Conservation (phyloP, 1,284 basidiomycete genomes). For the Trametes versicolor region DNA sequence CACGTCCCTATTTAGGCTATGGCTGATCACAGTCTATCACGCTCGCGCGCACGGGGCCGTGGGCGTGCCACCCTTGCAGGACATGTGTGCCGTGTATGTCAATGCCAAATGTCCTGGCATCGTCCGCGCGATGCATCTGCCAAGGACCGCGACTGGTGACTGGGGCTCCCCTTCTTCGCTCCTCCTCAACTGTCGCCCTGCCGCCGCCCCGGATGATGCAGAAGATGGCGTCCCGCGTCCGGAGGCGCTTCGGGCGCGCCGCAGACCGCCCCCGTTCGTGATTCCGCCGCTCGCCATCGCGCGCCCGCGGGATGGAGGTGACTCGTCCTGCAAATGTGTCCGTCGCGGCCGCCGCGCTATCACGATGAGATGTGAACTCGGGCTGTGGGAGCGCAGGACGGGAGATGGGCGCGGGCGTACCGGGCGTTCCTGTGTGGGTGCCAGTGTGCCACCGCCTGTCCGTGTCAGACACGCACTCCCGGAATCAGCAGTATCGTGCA, state of each 20-base stretch:
- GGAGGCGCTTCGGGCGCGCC: not conserved
- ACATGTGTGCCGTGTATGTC: not conserved
- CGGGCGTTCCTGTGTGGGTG: conserved; percentile 11
- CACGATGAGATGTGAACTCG: not conserved
- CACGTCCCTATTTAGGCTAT: conserved; percentile 1
- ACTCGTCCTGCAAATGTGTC: not conserved
- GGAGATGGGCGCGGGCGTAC: not conserved
- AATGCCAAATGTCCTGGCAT: not conserved
- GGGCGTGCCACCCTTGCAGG: not conserved
- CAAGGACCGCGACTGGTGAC: not conserved
- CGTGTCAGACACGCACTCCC: not conserved
- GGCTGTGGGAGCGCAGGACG: not conserved
- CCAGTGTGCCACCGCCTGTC: conserved; percentile 5
- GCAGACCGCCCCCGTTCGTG: not conserved
- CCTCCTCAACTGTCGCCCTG: not conserved
- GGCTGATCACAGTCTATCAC: conserved; percentile 20
- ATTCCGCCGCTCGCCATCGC: too few relatives aligned
- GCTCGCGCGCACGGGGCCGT: conserved; percentile 4
- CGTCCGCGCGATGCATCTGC: conserved; percentile 1
- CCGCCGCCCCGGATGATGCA: conserved; percentile 1
- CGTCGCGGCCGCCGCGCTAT: not conserved
- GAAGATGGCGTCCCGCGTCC: not conserved
- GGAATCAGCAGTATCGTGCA: not conserved
- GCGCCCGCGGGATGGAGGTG: not conserved
- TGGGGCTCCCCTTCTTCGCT: not conserved